phyloP scores from a whole-genome alignment of 225 moss, liverwort and hornwort species.

The Bryoerythrophyllum caledonicum region DNA sequence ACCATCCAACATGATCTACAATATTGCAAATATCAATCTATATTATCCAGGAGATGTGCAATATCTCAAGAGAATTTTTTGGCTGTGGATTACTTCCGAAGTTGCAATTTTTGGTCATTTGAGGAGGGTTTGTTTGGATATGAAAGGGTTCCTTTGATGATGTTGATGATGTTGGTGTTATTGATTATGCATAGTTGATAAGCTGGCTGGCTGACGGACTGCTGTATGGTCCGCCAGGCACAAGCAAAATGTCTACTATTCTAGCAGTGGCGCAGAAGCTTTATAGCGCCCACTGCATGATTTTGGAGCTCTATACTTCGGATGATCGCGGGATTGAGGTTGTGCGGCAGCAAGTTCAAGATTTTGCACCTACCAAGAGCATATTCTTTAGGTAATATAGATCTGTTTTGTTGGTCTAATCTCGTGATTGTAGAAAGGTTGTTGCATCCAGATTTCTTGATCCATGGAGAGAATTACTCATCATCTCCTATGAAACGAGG shows the following conservation, averaged over 20 bases:
- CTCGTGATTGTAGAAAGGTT: background rate
- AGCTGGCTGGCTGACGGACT: slow-evolving; percentile 84
- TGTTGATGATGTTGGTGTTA: background rate
- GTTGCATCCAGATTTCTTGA: slow-evolving; percentile 4
- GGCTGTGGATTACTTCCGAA: background rate
- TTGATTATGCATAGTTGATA: slow-evolving; percentile 67
- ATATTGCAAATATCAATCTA: too few relatives aligned
- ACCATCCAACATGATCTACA: too few relatives aligned
- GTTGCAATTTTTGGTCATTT: background rate
- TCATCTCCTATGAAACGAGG: background rate
- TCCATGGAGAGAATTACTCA: background rate
- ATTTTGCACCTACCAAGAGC: slow-evolving; percentile 97
- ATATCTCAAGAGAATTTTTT: too few relatives aligned
- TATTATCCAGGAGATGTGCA: too few relatives aligned
- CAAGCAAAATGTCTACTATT: slow-evolving; percentile 95
- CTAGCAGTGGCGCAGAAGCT: slow-evolving; percentile 95
- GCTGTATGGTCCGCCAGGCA: slow-evolving; percentile 93
- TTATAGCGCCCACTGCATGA: slow-evolving; percentile 93
- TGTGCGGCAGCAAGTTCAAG: too few relatives aligned
- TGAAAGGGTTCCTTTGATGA: background rate
- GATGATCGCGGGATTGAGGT: slow-evolving; percentile 98
- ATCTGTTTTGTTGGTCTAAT: background rate
- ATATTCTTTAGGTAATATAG: slow-evolving; percentile 80
- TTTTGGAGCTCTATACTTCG: slow-evolving; percentile 94
- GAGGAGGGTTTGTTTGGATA: background rate